Conservation (phyloP, 352 stramenopile genomes). For the Phytophthora idaei region DNA sequence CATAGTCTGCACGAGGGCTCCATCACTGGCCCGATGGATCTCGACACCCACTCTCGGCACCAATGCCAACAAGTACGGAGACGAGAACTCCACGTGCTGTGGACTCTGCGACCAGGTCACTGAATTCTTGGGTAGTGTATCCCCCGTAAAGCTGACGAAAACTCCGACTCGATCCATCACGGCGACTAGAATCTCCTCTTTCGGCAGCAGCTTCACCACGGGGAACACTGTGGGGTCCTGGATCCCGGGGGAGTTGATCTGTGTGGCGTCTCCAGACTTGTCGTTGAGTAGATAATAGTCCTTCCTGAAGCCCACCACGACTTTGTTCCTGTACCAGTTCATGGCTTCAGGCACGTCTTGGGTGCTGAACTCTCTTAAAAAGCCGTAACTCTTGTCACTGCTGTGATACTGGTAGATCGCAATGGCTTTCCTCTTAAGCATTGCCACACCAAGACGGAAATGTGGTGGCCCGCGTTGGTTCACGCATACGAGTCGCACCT, state of each 20-base stretch:
- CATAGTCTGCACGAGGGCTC: slow-evolving; percentile 78
- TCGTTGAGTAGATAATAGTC: slow-evolving; percentile 87
- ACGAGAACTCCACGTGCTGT: slow-evolving; percentile 75
- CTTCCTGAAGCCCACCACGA: slow-evolving; percentile 77
- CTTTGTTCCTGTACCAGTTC: slow-evolving; percentile 90
- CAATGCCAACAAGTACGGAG: slow-evolving; percentile 78
- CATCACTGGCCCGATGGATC: slow-evolving; percentile 78
- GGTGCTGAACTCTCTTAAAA: slow-evolving; percentile 77
- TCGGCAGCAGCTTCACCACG: slow-evolving; percentile 81
- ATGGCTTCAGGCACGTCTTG: slow-evolving; percentile 81
- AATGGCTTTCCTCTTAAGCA: slow-evolving; percentile 68
- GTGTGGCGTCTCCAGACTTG: slow-evolving; percentile 72
- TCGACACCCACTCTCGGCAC: slow-evolving; percentile 81
- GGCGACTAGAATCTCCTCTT: slow-evolving; percentile 84
- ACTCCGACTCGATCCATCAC: slow-evolving; percentile 87
- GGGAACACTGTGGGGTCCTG: slow-evolving; percentile 71
- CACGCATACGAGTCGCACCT: slow-evolving; percentile 76
- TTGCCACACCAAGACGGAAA: slow-evolving; percentile 78
- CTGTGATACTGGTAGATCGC: slow-evolving; percentile 86
- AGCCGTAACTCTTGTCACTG: slow-evolving; percentile 80
- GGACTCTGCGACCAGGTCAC: slow-evolving; percentile 85
- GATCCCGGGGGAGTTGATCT: slow-evolving; percentile 76
- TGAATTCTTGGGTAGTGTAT: slow-evolving; percentile 82
- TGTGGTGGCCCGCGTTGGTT: slow-evolving; percentile 86
- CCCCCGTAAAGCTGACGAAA: slow-evolving; percentile 80